A percentile compares a stretch with the other conserved stretches of the same genome.
Conservation (phyloP, 805 yeast genomes). For the Suhomyces sp. region DNA sequence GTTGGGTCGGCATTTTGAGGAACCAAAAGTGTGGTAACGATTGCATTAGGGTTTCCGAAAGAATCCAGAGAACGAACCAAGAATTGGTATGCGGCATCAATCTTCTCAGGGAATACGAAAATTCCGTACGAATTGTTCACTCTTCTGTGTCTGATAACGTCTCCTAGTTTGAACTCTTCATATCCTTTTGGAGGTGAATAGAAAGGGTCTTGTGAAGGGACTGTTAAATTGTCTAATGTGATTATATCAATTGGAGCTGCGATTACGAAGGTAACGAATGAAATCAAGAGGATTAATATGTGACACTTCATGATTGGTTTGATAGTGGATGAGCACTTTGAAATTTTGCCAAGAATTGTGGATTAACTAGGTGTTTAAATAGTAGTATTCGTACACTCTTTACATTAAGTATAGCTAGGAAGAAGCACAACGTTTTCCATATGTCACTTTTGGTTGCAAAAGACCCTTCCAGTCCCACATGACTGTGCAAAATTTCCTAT, state of each 20-base stretch:
- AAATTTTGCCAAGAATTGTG: no score
- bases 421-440: no score
- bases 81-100: slow-evolving; percentile 14
- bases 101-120: slow-evolving; percentile 9
- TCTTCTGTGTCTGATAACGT: slow-evolving; percentile 13
- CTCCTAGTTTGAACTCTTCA: slow-evolving; percentile 13
- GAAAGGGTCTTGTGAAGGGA: slow-evolving; percentile 14
- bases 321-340: no score
- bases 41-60: slow-evolving; percentile 24
- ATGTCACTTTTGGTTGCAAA: no score
- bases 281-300: not conserved
- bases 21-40: slow-evolving; percentile 27
- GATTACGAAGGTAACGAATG: not conserved
- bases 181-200: slow-evolving; percentile 15
- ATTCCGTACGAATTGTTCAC: slow-evolving; percentile 11
- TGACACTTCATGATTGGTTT: slow-evolving; percentile 3
- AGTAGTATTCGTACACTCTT: no score
- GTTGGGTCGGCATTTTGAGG: slow-evolving; percentile 29
- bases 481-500: no score
- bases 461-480: no score
- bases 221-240: not conserved
- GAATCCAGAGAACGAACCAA: slow-evolving; percentile 19
- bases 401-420: no score
- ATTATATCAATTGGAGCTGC: slow-evolving; percentile 1
- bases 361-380: no score